Evolutionary conservation across 129 eudicot genomes (phyloP).

Genomic region (Scalesia atractyloides): DNA sequence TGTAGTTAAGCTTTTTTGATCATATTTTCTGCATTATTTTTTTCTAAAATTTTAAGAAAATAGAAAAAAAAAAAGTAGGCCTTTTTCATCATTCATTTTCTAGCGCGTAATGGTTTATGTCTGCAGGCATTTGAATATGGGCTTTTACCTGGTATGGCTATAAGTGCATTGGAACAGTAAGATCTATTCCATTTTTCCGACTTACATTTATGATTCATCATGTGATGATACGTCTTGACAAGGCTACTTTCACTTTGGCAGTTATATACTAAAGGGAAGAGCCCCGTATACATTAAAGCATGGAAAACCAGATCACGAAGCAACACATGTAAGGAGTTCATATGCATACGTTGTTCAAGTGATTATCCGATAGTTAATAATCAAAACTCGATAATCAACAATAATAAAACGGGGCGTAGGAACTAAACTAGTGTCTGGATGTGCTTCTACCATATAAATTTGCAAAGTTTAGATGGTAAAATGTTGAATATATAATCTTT

Average conservation of each 20-base stretch:
- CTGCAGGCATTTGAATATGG: constrained; percentile 94
- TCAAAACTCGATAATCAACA: not conserved
- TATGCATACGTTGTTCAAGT: not conserved
- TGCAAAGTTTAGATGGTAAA: not conserved
- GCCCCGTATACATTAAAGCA: constrained; percentile 82
- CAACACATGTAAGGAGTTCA: constrained; percentile 62
- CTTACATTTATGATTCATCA: constrained; percentile 10
- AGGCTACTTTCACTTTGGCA: constrained; percentile 34
- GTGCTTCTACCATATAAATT: not conserved
- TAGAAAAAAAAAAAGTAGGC: not conserved
- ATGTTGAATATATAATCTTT: not conserved
- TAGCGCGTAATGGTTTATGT: not conserved
- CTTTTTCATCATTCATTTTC: not conserved
- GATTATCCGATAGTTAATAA: not conserved
- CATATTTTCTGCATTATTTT: not conserved
- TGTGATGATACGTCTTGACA: constrained; percentile 25
- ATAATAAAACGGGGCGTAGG: not conserved
- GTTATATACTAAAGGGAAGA: constrained; percentile 78
- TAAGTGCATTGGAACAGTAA: constrained; percentile 87
- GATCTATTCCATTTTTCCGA: constrained; percentile 24
- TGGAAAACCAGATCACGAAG: constrained; percentile 93
- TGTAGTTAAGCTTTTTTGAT: not conserved
- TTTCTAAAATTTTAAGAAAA: not conserved
- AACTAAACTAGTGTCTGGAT: not conserved
- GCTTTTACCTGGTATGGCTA: constrained; percentile 83